These are phyloP conservation scores for Rhodomyrtus tomentosa DNA, from an alignment of 345 rosid genomes.

Conservation along the genomic window DNA sequence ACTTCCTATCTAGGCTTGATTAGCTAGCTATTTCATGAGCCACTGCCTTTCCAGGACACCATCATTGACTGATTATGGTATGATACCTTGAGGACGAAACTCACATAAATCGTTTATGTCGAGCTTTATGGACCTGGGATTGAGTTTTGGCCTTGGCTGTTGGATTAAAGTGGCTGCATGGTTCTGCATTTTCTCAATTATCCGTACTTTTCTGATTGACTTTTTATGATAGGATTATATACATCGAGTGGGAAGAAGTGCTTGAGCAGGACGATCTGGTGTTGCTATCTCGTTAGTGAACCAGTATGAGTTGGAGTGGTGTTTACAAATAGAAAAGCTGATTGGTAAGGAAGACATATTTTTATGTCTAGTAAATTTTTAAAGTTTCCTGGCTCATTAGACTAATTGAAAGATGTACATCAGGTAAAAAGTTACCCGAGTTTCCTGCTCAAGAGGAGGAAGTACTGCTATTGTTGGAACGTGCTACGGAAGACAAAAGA, in stretches of 20 bases:
- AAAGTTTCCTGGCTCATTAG: neutral
- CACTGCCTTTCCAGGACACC: neutral
- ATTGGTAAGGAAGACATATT: conserved; percentile 36
- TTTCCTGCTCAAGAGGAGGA: conserved; percentile 72
- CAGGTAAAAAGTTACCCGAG: conserved; percentile 71
- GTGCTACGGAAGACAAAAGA: conserved; percentile 60
- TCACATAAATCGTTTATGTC: neutral
- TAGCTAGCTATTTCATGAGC: neutral
- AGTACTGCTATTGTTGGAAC: conserved; percentile 53
- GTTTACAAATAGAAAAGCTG: conserved; percentile 75
- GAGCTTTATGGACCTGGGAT: neutral
- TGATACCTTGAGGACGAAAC: neutral
- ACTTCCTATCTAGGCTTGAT: neutral
- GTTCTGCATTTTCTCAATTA: neutral
- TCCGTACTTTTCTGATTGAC: neutral
- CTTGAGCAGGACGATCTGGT: conserved; percentile 97
- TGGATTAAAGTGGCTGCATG: neutral
- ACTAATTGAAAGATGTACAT: neutral
- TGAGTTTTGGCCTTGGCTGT: neutral
- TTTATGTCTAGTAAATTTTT: neutral
- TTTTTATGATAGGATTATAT: conserved; percentile 60
- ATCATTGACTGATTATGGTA: neutral
- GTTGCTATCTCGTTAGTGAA: conserved; percentile 83
- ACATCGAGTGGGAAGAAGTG: conserved; percentile 84
- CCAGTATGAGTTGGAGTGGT: conserved; percentile 94